Base-by-base conservation (phyloP, 805 yeast genomes). In the Yarrowia alimentaria region DNA sequence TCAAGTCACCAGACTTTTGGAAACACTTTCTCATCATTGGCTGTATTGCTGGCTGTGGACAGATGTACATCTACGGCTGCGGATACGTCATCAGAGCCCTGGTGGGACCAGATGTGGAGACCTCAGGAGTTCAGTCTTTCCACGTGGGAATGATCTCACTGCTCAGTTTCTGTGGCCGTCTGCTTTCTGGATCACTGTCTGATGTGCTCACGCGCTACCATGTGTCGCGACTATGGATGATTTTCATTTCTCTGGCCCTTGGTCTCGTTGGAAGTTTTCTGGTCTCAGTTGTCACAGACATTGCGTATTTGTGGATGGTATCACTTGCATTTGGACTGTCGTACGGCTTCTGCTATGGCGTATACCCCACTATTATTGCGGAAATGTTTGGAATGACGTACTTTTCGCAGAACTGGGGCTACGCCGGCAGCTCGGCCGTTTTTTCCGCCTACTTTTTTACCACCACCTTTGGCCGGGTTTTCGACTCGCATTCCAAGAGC, bases 351-450 rank as follows among this genome's bases (percentile, higher is more conserved):
- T 71, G 80, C 13, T 83, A 82, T 65, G 84, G 89, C 48, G 73
- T 82, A 8, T 74, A 77, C 65, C 93, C 93, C 3, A 77, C 83
- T 14, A 77, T 85, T 21, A 75, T 83, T 12, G 77, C 86, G 17
- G 90, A 85, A 56, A 65, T 73, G 13, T 85, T 83, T 66, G 93
- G 91, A 1, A 74, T 85, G 68, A 34, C 40, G 11, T 71, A 69
- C 16, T 83, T 83, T 60, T 76, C 85, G 5, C 78, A 75, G 56
- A 83, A 83, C 59, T 85, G 88, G 86, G 94, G 94, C 0, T 61
- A 79, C 26, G 74, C 82, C 12, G 78, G 81, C 12, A 60, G 80
- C 35, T 78, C 88, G 0, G 89, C 93, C 1, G 75, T 81, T 7
- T 54, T 80, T 1, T 78, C 85, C 1, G 75, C 83, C 35, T 75